These are phyloP conservation scores for Termitomyces titanicus DNA, from an alignment of 768 basidiomycete genomes.

Conservation along the genomic window DNA sequence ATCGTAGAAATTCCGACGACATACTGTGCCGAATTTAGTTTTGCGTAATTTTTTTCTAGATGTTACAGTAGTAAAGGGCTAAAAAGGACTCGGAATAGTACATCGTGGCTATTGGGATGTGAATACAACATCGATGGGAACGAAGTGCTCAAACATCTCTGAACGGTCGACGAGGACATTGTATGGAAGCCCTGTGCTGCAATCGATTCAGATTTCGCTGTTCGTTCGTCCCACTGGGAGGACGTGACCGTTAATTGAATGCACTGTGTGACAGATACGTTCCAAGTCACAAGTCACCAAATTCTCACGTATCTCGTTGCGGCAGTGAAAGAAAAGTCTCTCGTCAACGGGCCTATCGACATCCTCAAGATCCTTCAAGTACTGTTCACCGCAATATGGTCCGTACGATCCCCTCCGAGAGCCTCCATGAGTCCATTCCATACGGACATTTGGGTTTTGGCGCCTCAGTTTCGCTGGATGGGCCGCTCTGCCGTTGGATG, in stretches of 20 bases:
- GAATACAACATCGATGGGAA: too few species aligned
- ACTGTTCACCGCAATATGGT: slow-evolving; percentile 44
- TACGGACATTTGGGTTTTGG: slow-evolving; percentile 17
- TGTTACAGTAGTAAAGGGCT: too few species aligned
- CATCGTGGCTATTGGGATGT: too few species aligned
- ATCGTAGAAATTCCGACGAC: too few species aligned
- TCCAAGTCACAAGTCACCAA: slow-evolving; percentile 13
- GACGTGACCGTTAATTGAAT: slow-evolving; percentile 1
- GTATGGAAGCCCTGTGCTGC: too few species aligned
- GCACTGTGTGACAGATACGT: not conserved
- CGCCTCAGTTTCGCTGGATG: slow-evolving; percentile 35
- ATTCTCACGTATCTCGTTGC: slow-evolving; percentile 32
- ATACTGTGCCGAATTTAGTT: too few species aligned
- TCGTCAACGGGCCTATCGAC: slow-evolving; percentile 41
- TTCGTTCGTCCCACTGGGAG: too few species aligned
- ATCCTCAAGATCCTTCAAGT: slow-evolving; percentile 42
- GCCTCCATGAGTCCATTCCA: slow-evolving; percentile 18
- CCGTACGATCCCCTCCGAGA: slow-evolving; percentile 26
- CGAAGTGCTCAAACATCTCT: too few species aligned
- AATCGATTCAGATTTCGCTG: too few species aligned
- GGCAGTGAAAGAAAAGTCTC: slow-evolving; percentile 29
- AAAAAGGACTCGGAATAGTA: too few species aligned
- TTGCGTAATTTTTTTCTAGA: too few species aligned
- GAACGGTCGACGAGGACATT: too few species aligned
- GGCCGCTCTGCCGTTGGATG: slow-evolving; percentile 30